Conservation (phyloP, 2,329 filamentous ascomycete species). For the Plenodomus biglobosus region DNA sequence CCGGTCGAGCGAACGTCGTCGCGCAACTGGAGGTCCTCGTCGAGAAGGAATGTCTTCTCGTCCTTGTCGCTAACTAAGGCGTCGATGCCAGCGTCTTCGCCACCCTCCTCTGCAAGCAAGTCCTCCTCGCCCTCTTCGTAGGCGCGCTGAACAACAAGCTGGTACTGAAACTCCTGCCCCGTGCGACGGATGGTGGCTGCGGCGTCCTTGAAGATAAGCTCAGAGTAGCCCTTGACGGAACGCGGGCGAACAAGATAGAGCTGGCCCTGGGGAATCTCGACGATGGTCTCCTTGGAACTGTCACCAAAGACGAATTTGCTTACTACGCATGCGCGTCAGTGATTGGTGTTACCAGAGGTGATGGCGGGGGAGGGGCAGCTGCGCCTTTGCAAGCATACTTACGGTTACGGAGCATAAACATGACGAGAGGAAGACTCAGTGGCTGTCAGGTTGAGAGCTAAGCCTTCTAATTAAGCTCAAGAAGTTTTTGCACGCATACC, state of each 20-base stretch:
- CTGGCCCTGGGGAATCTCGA: constrained; percentile 92
- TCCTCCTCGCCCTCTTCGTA: constrained; percentile 98
- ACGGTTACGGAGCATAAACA: constrained; percentile 48
- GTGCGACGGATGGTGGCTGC: constrained; percentile 89
- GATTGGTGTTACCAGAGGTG: constrained; percentile 4
- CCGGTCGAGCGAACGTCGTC: constrained; percentile 77
- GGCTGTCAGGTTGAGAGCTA: constrained; percentile 11
- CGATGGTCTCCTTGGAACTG: constrained; percentile 84
- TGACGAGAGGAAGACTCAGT: constrained; percentile 24
- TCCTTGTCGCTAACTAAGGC: constrained; percentile 79
- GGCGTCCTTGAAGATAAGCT: constrained; percentile 98
- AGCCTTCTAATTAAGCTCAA: constrained; percentile 22
- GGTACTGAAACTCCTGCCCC: constrained; percentile 94
- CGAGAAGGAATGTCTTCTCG: constrained; percentile 96
- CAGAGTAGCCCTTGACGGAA: constrained; percentile 95
- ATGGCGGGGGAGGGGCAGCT: constrained; percentile 36
- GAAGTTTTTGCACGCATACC: neutral
- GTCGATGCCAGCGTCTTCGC: constrained; percentile 75
- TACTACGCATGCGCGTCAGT: constrained; percentile 56
- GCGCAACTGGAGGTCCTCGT: constrained; percentile 85
- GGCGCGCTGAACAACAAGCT: constrained; percentile 91
- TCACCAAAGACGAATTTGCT: constrained; percentile 92
- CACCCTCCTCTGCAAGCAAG: constrained; percentile 83
- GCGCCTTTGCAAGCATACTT: constrained; percentile 26
- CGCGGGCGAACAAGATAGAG: constrained; percentile 94